Evolutionary conservation across 2,329 filamentous ascomycete genomes (phyloP), one percentile per base, ranked within the genome.

Genomic region (Fusarium poae): DNA sequence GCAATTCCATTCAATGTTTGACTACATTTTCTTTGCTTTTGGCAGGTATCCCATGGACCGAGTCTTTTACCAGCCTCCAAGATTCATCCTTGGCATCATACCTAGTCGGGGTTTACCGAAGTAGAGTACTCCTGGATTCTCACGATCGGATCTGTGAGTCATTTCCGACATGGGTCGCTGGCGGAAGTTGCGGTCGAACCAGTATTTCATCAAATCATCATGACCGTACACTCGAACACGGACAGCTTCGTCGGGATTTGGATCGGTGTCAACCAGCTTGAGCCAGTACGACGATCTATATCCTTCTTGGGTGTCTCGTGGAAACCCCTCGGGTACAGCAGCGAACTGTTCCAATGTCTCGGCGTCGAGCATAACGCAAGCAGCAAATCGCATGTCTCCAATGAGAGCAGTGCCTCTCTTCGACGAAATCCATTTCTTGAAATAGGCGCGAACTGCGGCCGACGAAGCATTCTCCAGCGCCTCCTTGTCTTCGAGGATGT

Each of bases 101-200:
- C n/a, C 0, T 13, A n/a, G 11, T 8, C 0, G n/a, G 0, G n/a
- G n/a, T 4, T 21, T 0, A 2, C 45, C 45, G 16, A 12, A 48
- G 30, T 35, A 49, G 15, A 49, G 30, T 18, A 49, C 15, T 34
- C 30, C 45, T 34, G 30, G 45, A 3, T 49, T 25, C 1, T 35
- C 30, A 12, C 3, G 1, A 18, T 49, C 23, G 15, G 5, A 4
- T 18, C 16, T 35, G 18, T 49, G 45, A 8, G 20, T 40, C 39
- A 40, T 0, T 1, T 40, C 18, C 16, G 18, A 49, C 21, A 40
- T 15, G 2, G 13, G 20, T 10, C 35, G 32, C 3, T 6, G 30
- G 16, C 21, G 30, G 1, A 18, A 21, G 8, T 25, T 35, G 2
- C 45, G 30, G 8, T 35, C 11, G 7, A 49, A 35, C 45, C 16